phyloP scores from a whole-genome alignment of 2,329 filamentous ascomycete species.

The Colletotrichum cordylinicola region DNA sequence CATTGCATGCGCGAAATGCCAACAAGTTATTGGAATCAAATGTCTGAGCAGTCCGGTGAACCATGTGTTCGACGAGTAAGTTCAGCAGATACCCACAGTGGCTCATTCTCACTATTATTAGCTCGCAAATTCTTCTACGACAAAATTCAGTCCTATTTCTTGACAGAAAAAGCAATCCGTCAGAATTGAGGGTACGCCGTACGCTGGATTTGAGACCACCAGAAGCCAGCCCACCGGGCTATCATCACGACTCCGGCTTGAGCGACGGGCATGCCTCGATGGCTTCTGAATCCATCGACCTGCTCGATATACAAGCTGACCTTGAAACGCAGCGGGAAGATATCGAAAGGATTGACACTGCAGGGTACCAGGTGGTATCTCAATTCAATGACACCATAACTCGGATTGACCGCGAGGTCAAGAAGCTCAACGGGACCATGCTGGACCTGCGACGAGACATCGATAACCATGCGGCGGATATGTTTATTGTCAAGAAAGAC shows the following conservation, averaged over 20 bases:
- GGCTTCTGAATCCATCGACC: neutral
- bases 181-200: conserved; percentile 37
- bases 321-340: conserved; percentile 38
- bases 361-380: conserved; percentile 41
- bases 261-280: neutral
- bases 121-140: conserved; percentile 41
- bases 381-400: conserved; percentile 39
- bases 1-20: conserved; percentile 38
- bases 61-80: conserved; percentile 43
- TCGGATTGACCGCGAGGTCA: conserved; percentile 39
- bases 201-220: conserved; percentile 30
- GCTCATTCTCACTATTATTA: conserved; percentile 23
- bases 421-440: conserved; percentile 35
- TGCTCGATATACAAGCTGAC: conserved; percentile 36
- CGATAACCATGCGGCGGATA: neutral
- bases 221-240: neutral
- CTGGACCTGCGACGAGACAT: conserved; percentile 29
- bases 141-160: conserved; percentile 32
- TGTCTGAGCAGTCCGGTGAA: conserved; percentile 38
- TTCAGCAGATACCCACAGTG: neutral
- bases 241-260: neutral
- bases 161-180: neutral
- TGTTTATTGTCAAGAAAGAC: conserved; percentile 14
- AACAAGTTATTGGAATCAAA: conserved; percentile 36
- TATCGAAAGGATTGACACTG: conserved; percentile 40